Percentiles rank a stretch among this genome's conserved stretches.
Conservation (phyloP, 768 basidiomycete species). For the Suillus clintonianus region DNA sequence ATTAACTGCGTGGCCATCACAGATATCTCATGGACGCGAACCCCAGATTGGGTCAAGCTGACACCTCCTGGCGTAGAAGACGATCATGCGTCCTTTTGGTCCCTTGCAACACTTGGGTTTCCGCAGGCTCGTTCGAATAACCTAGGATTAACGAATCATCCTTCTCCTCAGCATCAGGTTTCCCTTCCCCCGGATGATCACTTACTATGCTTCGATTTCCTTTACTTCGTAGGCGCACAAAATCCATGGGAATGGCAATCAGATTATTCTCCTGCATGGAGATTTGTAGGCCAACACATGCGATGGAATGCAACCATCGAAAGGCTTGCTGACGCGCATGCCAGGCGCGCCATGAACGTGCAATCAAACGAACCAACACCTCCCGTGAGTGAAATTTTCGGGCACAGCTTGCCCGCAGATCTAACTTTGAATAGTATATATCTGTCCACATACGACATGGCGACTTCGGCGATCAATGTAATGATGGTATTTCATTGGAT, state of each 20-base stretch:
- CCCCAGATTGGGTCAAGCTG: slow-evolving; percentile 24
- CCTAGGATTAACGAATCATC: slow-evolving; percentile 6
- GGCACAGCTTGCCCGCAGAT: neutral
- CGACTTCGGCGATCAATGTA: slow-evolving; percentile 53
- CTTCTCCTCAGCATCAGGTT: slow-evolving; percentile 20
- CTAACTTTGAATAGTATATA: slow-evolving; percentile 45
- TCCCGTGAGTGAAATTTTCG: slow-evolving; percentile 36
- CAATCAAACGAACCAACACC: slow-evolving; percentile 43
- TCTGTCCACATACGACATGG: slow-evolving; percentile 56
- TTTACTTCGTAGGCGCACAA: slow-evolving; percentile 35
- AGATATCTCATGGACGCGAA: slow-evolving; percentile 29
- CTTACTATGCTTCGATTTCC: slow-evolving; percentile 26
- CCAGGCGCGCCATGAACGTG: slow-evolving; percentile 45
- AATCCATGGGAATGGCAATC: slow-evolving; percentile 56
- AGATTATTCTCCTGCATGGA: slow-evolving; percentile 62
- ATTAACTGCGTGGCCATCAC: slow-evolving; percentile 43
- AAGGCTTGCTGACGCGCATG: slow-evolving; percentile 45
- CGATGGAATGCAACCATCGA: slow-evolving; percentile 48
- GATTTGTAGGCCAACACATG: slow-evolving; percentile 53
- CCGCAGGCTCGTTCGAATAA: slow-evolving; percentile 14
- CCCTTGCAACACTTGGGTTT: slow-evolving; percentile 25
- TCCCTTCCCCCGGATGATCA: slow-evolving; percentile 23
- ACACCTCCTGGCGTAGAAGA: slow-evolving; percentile 15
- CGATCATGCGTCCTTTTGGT: slow-evolving; percentile 24
- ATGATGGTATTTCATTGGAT: slow-evolving; percentile 35